A percentile compares a stretch with the other conserved stretches of the same genome.
Conservation (phyloP, 2,329 filamentous ascomycete species). For the Diaporthe vexans region DNA sequence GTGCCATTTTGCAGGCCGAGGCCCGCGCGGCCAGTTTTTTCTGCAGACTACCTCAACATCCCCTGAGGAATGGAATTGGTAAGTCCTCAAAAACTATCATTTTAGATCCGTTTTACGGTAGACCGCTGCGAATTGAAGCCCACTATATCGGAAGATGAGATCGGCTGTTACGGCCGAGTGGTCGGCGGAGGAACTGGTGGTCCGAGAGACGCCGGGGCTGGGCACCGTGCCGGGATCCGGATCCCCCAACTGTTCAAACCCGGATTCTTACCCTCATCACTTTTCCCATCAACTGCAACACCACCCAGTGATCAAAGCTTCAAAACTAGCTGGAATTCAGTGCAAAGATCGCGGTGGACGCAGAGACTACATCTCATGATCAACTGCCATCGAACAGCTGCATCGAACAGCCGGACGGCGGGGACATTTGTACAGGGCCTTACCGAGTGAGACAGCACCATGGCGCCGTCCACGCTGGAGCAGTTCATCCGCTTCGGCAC, state of each 20-base stretch:
- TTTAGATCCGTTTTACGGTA: no score
- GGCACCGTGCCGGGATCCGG: not conserved
- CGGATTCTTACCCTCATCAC: not conserved
- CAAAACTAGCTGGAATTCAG: no score
- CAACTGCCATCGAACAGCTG: not conserved
- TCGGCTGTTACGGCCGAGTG: no score
- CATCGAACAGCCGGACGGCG: not conserved
- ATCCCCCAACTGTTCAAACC: not conserved
- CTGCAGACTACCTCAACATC: no score
- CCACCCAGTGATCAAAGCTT: not conserved
- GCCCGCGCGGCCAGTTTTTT: no score
- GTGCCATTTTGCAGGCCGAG: not conserved
- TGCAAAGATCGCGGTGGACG: not conserved
- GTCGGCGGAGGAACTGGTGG: slow-evolving; percentile 9
- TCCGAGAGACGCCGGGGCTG: slow-evolving; percentile 3
- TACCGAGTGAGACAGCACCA: not conserved
- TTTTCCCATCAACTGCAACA: not conserved
- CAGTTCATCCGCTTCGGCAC: slow-evolving; percentile 55
- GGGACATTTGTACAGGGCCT: not conserved
- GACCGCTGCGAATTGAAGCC: not conserved
- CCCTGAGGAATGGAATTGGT: no score
- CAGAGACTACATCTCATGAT: not conserved
- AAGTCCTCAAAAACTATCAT: no score
- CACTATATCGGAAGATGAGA: no score
- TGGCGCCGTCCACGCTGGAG: slow-evolving; percentile 47